Base-by-base conservation (phyloP, 2,329 filamentous ascomycete species). In the Pseudovirgaria hyperparasitica region DNA sequence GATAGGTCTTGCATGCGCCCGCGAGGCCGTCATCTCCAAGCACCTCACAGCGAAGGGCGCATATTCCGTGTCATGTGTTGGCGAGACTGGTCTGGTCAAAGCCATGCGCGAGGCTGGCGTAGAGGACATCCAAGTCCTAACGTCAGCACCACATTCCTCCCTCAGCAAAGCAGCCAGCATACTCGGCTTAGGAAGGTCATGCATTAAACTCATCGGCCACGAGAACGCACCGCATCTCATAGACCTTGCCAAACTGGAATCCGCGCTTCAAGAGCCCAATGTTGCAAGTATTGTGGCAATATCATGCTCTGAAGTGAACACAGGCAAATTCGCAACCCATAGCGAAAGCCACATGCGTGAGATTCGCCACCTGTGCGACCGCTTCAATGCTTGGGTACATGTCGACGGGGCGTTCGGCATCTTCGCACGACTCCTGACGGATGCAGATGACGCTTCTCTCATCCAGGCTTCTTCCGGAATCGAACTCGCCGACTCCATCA, bases 241-340 rank as follows among this genome's bases (percentile, higher is more conserved):
- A 36, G 73, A 92, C 41, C 43, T 92, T 5, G 60, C 63, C 3
- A 59, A 59, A 3, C 58, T 93, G 2, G 73, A 82, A 49, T 51
- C 50, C 23, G 65, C 72, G 30, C 57, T 92, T 10, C 42, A 57
- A 27, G 45, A 49, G 19, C 48, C 57, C 1, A 65, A 65, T 3
- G 64, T 69, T 9, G 79, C 68, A n/a, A 79, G 67, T 26, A 82
- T 94, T 34, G 71, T 94, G 19, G 73, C 68, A 4, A 57, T 93
- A n/a, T 86, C 82, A 22, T 80, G 77, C 5, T 82, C 82, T 2
- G 87, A 96, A 55, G 82, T 94, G 16, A 94, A 96, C 41, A 92
- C 85, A 0, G 85, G 86, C 1, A 63, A 75, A 5, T 94, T 85
- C 48, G 77, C 82, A 16, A 80, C 65, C 17, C 54, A 55, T 2